Base-by-base conservation (phyloP, 1,284 basidiomycete genomes). In the Ustilago lituana region DNA sequence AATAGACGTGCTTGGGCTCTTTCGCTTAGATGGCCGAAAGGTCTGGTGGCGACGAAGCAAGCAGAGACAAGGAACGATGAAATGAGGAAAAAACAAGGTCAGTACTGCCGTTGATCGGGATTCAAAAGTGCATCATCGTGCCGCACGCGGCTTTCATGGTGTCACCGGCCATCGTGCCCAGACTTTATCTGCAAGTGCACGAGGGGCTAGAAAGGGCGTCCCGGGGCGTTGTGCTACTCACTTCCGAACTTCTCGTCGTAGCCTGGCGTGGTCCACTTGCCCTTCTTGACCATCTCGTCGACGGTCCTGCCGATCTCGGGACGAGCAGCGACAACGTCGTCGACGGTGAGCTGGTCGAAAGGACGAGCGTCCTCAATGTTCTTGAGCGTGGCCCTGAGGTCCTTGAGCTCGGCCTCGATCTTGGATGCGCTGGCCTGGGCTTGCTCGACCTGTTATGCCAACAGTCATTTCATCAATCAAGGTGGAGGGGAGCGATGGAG, bases 311-410 rank as follows among this genome's bases (percentile, higher is more conserved):
- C 85, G 83, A 98, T 90, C 84, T 94, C 92, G 44, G 96, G 96
- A 83, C 94, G 91, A 47, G 96, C 95, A 70, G 90, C 87, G 74
- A 90, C 89, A 76, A 98, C 92, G 76, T 99, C 96, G 78, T 91
- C 89, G 69, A 89, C 92, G 48, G 93, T 95, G 74, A 99, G 87
- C 83, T 98, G 92, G 83, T 98, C 94, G 85, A 98, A 98, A 22
- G 95, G 91, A 84, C 96, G 91, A 44, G 95, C 94, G 53, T 95
- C 90, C 86, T 98, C 90, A 74, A 98, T 98, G 88, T 99, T 98
- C 78, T 91, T 89, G 69, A 98, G 90, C 33, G 96, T 98, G 39
- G 88, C 89, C 85, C 94, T 91, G 78, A 99, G 90, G 82, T 93
- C 90, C 84, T 90, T 89, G 77, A 98, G 87, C 86, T 98, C 96